Evolutionary conservation across 768 basidiomycete species (phyloP).

Genomic region (Hygrocybe punicea): DNA sequence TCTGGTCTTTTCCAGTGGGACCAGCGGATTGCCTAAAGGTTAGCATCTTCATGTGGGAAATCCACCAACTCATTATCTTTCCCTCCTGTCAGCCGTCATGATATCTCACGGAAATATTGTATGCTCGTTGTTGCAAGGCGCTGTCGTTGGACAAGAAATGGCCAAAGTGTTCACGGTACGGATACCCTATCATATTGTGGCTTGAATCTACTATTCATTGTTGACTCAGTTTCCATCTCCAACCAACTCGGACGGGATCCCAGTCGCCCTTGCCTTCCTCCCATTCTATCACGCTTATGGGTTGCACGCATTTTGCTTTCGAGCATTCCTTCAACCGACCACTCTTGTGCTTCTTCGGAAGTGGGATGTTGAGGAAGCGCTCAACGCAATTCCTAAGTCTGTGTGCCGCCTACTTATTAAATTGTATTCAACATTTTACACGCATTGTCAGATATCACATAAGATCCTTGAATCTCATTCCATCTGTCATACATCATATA

Average conservation of each 20-base stretch:
- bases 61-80: neutral
- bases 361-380: constrained; percentile 54
- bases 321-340: constrained; percentile 41
- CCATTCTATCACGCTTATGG: constrained; percentile 71
- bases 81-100: constrained; percentile 54
- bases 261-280: constrained; percentile 53
- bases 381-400: constrained; percentile 59
- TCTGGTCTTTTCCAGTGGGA: constrained; percentile 74
- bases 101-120: constrained; percentile 65
- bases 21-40: constrained; percentile 76
- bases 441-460: constrained; percentile 48
- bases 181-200: constrained; percentile 1
- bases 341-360: constrained; percentile 55
- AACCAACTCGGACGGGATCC: constrained; percentile 43
- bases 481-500: constrained; percentile 63
- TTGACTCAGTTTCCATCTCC: constrained; percentile 36
- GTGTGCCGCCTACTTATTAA: constrained; percentile 13
- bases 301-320: constrained; percentile 51
- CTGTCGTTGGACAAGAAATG: constrained; percentile 28
- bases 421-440: neutral
- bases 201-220: neutral
- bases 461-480: constrained; percentile 50
- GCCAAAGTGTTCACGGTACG: constrained; percentile 41
- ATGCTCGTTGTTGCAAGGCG: constrained; percentile 40
- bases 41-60: neutral